Evolutionary conservation across 352 stramenopile genomes (phyloP), one percentile per base, ranked within the genome.

Genomic region (Globisporangium okanoganense): DNA sequence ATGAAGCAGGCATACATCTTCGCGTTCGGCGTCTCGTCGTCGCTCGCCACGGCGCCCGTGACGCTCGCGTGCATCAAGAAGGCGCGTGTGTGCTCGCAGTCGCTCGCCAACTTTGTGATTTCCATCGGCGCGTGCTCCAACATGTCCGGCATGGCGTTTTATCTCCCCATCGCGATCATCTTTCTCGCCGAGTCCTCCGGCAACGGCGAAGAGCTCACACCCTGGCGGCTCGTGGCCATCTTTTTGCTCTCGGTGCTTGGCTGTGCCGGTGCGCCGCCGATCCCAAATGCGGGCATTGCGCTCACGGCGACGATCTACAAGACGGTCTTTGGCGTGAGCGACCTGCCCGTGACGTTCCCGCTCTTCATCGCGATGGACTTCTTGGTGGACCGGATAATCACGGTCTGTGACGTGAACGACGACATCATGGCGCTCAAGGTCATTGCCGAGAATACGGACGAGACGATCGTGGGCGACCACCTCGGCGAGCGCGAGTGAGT

Each of bases 381-480:
- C 53, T 64, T 92, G 25, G 68, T 78, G 10, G 80, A 90, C 25
- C 84, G 84, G 50, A 65, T 94, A 36, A 66, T 65, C n/a, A 84
- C 82, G 0, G 65, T 84, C 45, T 87, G 82, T 67, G 90, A 94
- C 53, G 81, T 94, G 7, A 89, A 89, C 56, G 84, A 90, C 51
- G 84, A 92, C 65, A 74, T 87, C 58, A 87, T 91, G 75, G 82
- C 79, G 33, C 74, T 91, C 40, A 87, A 88, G 61, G 72, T 88
- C 36, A 88, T 91, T 41, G 75, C 82, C 8, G 79, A 89, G 43
- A 89, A 74, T 51, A 89, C 82, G 18, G 78, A 91, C 43, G 78
- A 89, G 63, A 91, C 79, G 20, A 73, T 88, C 35, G 71, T 76
- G 44, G 69, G 75, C 13, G 72, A 87, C 38, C 71, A 85, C 14